phyloP scores from a whole-genome alignment of 768 basidiomycete genomes.

The Lentinula raphanica region DNA sequence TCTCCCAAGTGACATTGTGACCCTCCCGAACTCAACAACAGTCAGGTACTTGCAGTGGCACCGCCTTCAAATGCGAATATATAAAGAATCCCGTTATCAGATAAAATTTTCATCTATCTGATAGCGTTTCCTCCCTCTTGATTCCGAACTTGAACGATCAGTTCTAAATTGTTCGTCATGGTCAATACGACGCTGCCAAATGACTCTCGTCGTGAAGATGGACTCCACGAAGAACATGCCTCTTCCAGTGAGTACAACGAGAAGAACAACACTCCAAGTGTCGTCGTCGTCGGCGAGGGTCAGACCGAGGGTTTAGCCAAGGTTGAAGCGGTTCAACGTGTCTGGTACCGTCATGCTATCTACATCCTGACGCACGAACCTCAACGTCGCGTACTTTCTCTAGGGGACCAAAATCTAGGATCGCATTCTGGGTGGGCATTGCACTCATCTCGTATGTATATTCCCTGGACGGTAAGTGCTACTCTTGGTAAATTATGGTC shows the following conservation, averaged over 20 bases:
- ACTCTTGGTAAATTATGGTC: neutral
- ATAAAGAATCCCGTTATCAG: neutral
- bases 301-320: constrained; percentile 6
- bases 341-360: neutral
- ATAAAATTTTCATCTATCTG: neutral
- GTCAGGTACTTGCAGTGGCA: too few species aligned
- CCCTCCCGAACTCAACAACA: too few species aligned
- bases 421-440: constrained; percentile 40
- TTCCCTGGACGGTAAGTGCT: constrained; percentile 40
- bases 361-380: neutral
- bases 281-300: neutral
- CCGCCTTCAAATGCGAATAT: neutral
- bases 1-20: too few species aligned
- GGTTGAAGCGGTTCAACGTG: constrained; percentile 6
- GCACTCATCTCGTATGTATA: constrained; percentile 51
- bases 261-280: neutral
- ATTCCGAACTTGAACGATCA: neutral
- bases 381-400: neutral
- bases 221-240: neutral
- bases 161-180: neutral
- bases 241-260: neutral
- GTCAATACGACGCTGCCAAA: neutral
- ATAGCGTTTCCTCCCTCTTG: neutral
- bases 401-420: constrained; percentile 24
- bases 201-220: neutral